Evolutionary conservation across 805 yeast species (phyloP).

Genomic region (Candida odintsovae): DNA sequence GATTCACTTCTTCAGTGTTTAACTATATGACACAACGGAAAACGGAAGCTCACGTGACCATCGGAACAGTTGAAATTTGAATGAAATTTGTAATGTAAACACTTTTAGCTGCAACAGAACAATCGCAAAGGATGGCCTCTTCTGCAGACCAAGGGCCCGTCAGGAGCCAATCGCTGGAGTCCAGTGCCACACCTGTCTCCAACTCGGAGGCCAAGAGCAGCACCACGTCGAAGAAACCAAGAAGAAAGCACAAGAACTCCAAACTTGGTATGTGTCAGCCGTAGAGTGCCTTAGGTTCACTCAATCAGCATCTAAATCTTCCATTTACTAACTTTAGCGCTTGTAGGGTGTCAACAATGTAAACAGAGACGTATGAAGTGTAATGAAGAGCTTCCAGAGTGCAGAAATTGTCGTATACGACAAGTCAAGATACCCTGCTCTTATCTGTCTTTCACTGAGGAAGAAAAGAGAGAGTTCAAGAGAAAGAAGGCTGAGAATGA

Average conservation of each 20-base stretch:
- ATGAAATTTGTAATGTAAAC: no score
- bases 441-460: slow-evolving; percentile 17
- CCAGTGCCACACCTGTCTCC: background rate
- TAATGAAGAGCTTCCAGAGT: slow-evolving; percentile 44
- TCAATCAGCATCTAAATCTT: no score
- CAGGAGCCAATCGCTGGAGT: background rate
- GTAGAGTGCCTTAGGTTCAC: no score
- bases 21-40: no score
- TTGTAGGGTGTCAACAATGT: slow-evolving; percentile 42
- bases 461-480: slow-evolving; percentile 14
- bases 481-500: slow-evolving; percentile 5
- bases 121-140: background rate
- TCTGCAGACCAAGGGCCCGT: background rate
- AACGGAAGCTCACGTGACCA: background rate
- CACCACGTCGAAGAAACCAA: slow-evolving; percentile 7
- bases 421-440: slow-evolving; percentile 23
- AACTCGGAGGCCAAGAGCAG: background rate
- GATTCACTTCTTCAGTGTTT: no score
- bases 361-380: slow-evolving; percentile 47
- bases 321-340: slow-evolving; percentile 8
- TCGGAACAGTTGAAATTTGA: background rate
- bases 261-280: slow-evolving; percentile 24
- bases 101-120: no score
- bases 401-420: slow-evolving; percentile 35
- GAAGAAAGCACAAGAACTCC: slow-evolving; percentile 25